Conservation (phyloP, 1,284 basidiomycete genomes). For the Ganoderma multipileum region DNA sequence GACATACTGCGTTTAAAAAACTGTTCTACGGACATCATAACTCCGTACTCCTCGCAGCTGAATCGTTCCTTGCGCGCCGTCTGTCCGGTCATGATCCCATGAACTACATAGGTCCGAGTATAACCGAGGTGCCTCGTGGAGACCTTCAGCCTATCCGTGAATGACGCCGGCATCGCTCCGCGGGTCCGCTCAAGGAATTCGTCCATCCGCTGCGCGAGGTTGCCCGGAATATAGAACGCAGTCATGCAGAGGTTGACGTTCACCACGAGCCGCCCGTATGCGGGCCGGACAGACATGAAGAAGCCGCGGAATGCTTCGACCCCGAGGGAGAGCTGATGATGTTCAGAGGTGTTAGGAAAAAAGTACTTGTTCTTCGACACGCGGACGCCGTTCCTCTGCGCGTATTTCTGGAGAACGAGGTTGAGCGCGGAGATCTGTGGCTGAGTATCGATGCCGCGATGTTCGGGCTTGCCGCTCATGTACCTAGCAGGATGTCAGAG, state of each 20-base stretch:
- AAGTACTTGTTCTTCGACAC: slow-evolving; percentile 71
- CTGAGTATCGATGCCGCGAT: slow-evolving; percentile 52
- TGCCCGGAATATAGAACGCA: slow-evolving; percentile 71
- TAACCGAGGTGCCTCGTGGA: slow-evolving; percentile 63
- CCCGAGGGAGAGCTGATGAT: slow-evolving; percentile 49
- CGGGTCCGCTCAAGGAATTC: slow-evolving; percentile 51
- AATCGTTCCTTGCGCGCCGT: slow-evolving; percentile 57
- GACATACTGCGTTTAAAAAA: slow-evolving; percentile 67
- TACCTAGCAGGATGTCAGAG: slow-evolving; percentile 48
- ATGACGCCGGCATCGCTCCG: slow-evolving; percentile 55
- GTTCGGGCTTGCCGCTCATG: slow-evolving; percentile 51
- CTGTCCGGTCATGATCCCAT: slow-evolving; percentile 47
- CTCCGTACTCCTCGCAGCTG: slow-evolving; percentile 56
- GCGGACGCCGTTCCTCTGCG: slow-evolving; percentile 58
- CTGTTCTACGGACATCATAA: slow-evolving; percentile 60
- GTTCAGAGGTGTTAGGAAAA: slow-evolving; percentile 46
- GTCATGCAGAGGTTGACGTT: slow-evolving; percentile 80
- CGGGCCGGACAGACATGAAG: slow-evolving; percentile 69
- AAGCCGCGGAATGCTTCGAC: slow-evolving; percentile 71
- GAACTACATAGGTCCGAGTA: slow-evolving; percentile 56
- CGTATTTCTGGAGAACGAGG: slow-evolving; percentile 65
- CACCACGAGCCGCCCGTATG: slow-evolving; percentile 71
- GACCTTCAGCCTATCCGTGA: slow-evolving; percentile 63
- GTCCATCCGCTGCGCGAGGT: slow-evolving; percentile 61
- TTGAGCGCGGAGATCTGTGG: slow-evolving; percentile 71